Evolutionary conservation across 1,284 basidiomycete species (phyloP).

Genomic region (Fomitopsis betulina): DNA sequence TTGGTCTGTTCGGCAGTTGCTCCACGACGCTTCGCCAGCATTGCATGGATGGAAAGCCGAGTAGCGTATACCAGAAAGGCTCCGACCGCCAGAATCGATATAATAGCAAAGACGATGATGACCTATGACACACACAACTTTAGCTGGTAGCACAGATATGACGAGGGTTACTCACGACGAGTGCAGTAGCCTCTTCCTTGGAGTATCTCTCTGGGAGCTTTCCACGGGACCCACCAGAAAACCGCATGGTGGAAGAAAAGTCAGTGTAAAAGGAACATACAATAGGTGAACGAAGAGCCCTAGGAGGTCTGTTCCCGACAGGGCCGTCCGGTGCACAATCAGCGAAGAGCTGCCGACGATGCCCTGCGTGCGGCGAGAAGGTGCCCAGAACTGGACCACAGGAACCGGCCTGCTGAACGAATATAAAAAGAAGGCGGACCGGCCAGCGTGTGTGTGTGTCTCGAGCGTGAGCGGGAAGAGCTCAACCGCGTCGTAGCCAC

Average conservation of each 20-base stretch:
- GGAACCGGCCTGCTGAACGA: slow-evolving; percentile 40
- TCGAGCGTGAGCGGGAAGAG: not conserved
- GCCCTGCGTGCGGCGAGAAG: slow-evolving; percentile 32
- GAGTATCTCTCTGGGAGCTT: slow-evolving; percentile 13
- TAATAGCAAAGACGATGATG: slow-evolving; percentile 47
- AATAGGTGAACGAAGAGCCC: slow-evolving; percentile 17
- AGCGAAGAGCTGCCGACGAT: slow-evolving; percentile 25
- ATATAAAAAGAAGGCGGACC: slow-evolving; percentile 20
- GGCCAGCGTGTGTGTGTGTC: not conserved
- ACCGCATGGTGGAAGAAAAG: slow-evolving; percentile 17
- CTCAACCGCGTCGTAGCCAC: not conserved
- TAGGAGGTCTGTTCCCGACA: slow-evolving; percentile 30
- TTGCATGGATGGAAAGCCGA: slow-evolving; percentile 34
- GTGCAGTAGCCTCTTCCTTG: slow-evolving; percentile 32
- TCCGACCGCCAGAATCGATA: slow-evolving; percentile 46
- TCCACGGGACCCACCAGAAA: slow-evolving; percentile 8
- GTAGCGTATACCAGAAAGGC: slow-evolving; percentile 40
- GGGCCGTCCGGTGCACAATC: slow-evolving; percentile 22
- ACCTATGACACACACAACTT: slow-evolving; percentile 28
- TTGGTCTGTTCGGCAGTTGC: slow-evolving; percentile 22
- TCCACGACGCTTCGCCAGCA: slow-evolving; percentile 17
- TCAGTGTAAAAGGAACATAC: slow-evolving; percentile 11
- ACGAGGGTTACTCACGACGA: slow-evolving; percentile 36
- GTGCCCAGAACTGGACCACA: slow-evolving; percentile 35
- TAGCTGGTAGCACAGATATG: not conserved